Conservation (phyloP, 1,284 basidiomycete genomes). For the Crepidotus sp. region DNA sequence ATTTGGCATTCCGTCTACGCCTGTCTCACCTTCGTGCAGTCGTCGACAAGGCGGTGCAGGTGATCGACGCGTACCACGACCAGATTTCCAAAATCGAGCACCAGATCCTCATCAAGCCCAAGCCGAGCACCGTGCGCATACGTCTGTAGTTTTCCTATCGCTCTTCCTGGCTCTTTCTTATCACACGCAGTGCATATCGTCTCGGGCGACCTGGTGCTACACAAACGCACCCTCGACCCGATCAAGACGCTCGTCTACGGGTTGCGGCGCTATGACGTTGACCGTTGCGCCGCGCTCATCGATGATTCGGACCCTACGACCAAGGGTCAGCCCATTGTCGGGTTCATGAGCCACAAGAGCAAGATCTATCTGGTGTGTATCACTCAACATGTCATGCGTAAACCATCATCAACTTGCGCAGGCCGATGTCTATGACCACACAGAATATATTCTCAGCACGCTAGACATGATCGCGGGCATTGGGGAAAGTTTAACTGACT, state of each 20-base stretch:
- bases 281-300: slow-evolving; percentile 52
- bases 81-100: slow-evolving; percentile 53
- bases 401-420: slow-evolving; percentile 21
- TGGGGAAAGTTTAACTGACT: slow-evolving; percentile 61
- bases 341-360: slow-evolving; percentile 60
- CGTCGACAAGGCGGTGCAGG: slow-evolving; percentile 55
- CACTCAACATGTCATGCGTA: neutral
- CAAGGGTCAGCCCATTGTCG: slow-evolving; percentile 25
- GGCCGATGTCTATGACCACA: slow-evolving; percentile 65
- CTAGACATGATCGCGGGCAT: slow-evolving; percentile 62
- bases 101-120: slow-evolving; percentile 48
- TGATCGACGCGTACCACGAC: slow-evolving; percentile 59
- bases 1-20: neutral
- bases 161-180: neutral
- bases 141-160: slow-evolving; percentile 1
- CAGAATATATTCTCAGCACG: slow-evolving; percentile 57
- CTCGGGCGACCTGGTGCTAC: slow-evolving; percentile 57
- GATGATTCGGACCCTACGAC: slow-evolving; percentile 28
- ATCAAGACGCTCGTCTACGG: slow-evolving; percentile 60
- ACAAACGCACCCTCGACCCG: slow-evolving; percentile 60
- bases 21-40: slow-evolving; percentile 24
- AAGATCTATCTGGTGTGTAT: slow-evolving; percentile 55
- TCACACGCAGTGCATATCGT: slow-evolving; percentile 43
- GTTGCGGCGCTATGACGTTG: slow-evolving; percentile 53
- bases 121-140: slow-evolving; percentile 48